Conservation (phyloP, 2,329 filamentous ascomycete species). For the Falciphora oryzae region DNA sequence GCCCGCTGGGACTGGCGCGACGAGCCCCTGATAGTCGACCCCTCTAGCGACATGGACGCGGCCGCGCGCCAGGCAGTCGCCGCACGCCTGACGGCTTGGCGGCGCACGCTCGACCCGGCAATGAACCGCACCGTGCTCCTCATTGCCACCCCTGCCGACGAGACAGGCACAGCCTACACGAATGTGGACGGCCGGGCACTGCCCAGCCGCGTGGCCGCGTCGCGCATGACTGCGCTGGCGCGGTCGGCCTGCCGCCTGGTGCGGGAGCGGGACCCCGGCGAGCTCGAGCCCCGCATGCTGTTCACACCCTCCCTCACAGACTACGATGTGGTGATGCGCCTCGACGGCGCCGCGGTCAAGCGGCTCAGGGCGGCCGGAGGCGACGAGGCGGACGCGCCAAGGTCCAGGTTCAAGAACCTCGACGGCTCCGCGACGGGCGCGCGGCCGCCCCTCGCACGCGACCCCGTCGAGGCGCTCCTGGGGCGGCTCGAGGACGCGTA, state of each 20-base stretch:
- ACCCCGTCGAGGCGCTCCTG: slow-evolving; percentile 59
- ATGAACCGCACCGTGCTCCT: slow-evolving; percentile 82
- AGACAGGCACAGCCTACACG: slow-evolving; percentile 75
- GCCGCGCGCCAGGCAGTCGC: slow-evolving; percentile 38
- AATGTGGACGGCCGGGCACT: slow-evolving; percentile 43
- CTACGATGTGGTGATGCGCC: slow-evolving; percentile 79
- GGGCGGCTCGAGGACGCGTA: slow-evolving; percentile 63
- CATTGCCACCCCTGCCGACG: slow-evolving; percentile 72
- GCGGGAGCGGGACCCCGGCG: slow-evolving; percentile 41
- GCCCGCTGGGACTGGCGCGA: slow-evolving; percentile 88
- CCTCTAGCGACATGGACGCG: slow-evolving; percentile 57
- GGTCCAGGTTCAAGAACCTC: slow-evolving; percentile 71
- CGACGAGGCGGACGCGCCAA: slow-evolving; percentile 25
- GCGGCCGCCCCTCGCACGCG: slow-evolving; percentile 45
- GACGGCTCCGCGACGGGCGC: slow-evolving; percentile 47
- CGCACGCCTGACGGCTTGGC: slow-evolving; percentile 74
- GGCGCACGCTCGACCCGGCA: slow-evolving; percentile 71
- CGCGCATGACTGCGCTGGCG: slow-evolving; percentile 75
- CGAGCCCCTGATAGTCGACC: slow-evolving; percentile 75
- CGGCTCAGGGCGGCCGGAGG: slow-evolving; percentile 27
- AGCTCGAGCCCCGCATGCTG: slow-evolving; percentile 51
- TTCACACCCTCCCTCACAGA: slow-evolving; percentile 70
- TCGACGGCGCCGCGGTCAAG: slow-evolving; percentile 51
- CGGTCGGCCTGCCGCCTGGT: slow-evolving; percentile 65
- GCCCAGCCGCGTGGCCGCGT: slow-evolving; percentile 77